Conservation (phyloP, 495 filamentous ascomycete species). For the Lindgomyces ingoldianus region DNA sequence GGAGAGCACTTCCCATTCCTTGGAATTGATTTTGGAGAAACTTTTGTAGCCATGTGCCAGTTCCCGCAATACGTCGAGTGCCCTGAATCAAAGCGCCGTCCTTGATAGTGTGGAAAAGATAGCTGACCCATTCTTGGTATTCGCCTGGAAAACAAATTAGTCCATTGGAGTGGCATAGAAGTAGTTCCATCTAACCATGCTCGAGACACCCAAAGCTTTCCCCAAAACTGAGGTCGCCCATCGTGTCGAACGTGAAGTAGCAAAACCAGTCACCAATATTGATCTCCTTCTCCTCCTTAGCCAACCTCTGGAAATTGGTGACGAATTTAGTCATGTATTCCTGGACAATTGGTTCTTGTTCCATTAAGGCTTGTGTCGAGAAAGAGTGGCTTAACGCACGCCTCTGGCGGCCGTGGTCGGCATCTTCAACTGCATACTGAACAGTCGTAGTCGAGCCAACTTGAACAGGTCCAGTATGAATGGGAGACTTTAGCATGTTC, state of each 20-base stretch:
- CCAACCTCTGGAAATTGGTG: not conserved
- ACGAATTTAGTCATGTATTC: slow-evolving; percentile 15
- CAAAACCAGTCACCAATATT: slow-evolving; percentile 16
- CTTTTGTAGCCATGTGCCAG: slow-evolving; percentile 23
- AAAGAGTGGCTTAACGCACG: slow-evolving; percentile 10
- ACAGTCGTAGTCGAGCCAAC: slow-evolving; percentile 13
- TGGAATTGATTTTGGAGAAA: slow-evolving; percentile 22
- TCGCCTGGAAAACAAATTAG: slow-evolving; percentile 1
- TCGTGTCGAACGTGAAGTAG: slow-evolving; percentile 21
- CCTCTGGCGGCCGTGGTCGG: slow-evolving; percentile 6
- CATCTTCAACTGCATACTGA: slow-evolving; percentile 10
- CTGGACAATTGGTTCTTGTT: slow-evolving; percentile 25
- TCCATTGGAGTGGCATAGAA: not conserved
- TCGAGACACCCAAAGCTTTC: slow-evolving; percentile 16
- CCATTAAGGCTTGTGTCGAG: slow-evolving; percentile 19
- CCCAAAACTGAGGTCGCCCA: slow-evolving; percentile 11
- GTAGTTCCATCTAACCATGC: not conserved
- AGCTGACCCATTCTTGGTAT: slow-evolving; percentile 26
- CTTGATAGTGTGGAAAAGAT: slow-evolving; percentile 25
- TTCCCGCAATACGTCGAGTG: slow-evolving; percentile 20
- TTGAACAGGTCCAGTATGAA: slow-evolving; percentile 15
- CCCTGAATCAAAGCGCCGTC: slow-evolving; percentile 21
- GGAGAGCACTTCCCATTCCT: slow-evolving; percentile 19
- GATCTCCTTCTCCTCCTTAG: slow-evolving; percentile 2
- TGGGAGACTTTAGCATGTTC: slow-evolving; percentile 20